Base-by-base conservation (phyloP, 176 grass and related monocot genomes). In the Oryza meyeriana region DNA sequence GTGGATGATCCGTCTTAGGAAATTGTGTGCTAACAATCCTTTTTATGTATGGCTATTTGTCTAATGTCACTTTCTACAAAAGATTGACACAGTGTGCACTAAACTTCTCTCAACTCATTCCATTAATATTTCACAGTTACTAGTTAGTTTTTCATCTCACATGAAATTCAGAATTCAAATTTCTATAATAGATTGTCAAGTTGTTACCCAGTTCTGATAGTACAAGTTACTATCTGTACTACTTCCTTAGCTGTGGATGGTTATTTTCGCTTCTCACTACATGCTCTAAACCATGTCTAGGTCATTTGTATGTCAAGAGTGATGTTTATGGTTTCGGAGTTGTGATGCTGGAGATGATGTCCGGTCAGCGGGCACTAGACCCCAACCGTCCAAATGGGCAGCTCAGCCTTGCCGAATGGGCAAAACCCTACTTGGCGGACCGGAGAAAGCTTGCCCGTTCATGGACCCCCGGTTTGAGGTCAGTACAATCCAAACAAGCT, bases 241-340 rank as follows among this genome's bases (percentile, higher is more conserved):
- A 14, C 36, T 80, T 89, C 64, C 42, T 72, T 72, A 26, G 20
- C 14, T 72, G n/a, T 47, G 27, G 12, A 55, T 81, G 55, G 26
- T 33, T 41, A 6, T 84, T 74, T 69, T 84, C 12, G 84, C 64
- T 75, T 74, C 81, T 89, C 12, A 84, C 64, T 33, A 5, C 4
- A 62, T 68, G 28, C 45, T 83, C 66, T 6, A 26, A 87, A 78
- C 70, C 10, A 68, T 83, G 10, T 52, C 12, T 65, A 97, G 94
- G 94, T 12, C 94, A 97, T 89, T 73, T 97, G 36, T 97, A 97
- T 24, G 94, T 94, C 30, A 97, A 97, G 85, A 97, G 94, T 0
- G 94, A 97, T 17, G 94, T 94, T 4, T 94, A 97, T 2, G 92
- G 94, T 0, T 97, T 97, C 1, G 94, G 94, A 66, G 94, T 97